Evolutionary conservation across 2,329 filamentous ascomycete genomes (phyloP), one percentile per base, ranked within the genome.

Genomic region (Meredithiella fracta): DNA sequence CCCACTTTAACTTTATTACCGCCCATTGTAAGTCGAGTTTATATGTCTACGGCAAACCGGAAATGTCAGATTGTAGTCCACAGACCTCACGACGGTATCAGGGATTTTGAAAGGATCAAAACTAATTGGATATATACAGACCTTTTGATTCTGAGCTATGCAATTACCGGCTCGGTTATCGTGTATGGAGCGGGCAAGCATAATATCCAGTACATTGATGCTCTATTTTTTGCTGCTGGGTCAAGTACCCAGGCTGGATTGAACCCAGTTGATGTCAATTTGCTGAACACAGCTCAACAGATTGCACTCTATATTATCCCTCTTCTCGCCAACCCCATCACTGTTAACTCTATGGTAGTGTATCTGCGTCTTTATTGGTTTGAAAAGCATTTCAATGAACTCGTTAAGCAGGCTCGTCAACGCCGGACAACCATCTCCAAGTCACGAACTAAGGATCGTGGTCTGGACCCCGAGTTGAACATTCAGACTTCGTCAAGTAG

Each of bases 321-420:
- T 3, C 82, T 88, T 73, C 63, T 87, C 11, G 81, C 83, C 25
- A 94, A 88, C 53, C 89, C 89, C 0, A 92, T 95, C 59, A 82
- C 85, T 50, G 83, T 95, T 63, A 82, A 94, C 64, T 80, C 85
- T 1, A 85, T 80, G 47, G 88, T 98, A 47, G 92, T 98, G 6
- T 91, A 95, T 62, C 76, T 97, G 14, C 85, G 92, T 25, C 73
- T 98, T 1, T 96, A 95, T 69, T 98, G 91, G 91, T 98, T 98
- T 66, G 90, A 98, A 69, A 95, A 94, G 68, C 80, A 90, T 6
- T 97, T 98, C 65, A 85, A 94, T 65, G 77, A 86, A 63, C 78
- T 95, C 61, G 89, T 85, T 14, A 76, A 75, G 34, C 86, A 94
- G 62, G 82, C 86, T 1, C 79, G 80, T 55, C 73, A 71, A 47